These are phyloP conservation scores for Mycena chlorophos DNA, from an alignment of 768 basidiomycete genomes.

Conservation along the genomic window DNA sequence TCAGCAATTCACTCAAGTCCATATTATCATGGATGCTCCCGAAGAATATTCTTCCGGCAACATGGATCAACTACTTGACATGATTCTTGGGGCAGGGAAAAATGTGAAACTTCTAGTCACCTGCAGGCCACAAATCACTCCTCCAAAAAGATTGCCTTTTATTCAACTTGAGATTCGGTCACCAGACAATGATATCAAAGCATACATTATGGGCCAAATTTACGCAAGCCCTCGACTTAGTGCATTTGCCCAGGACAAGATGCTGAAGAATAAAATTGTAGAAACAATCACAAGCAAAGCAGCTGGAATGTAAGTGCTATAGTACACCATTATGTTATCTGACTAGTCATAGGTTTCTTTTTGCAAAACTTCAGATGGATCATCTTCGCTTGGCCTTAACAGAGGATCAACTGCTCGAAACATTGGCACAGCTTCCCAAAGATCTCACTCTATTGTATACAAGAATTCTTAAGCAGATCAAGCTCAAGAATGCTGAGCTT, in stretches of 20 bases:
- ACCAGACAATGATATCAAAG: too few species aligned
- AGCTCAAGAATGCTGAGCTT: too few species aligned
- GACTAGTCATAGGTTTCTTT: slow-evolving; percentile 1
- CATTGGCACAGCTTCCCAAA: background rate
- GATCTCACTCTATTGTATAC: background rate
- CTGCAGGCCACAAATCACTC: slow-evolving; percentile 7
- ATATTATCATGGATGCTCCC: slow-evolving; percentile 8
- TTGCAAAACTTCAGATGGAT: slow-evolving; percentile 3
- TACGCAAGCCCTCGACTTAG: too few species aligned
- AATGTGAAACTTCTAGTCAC: slow-evolving; percentile 6
- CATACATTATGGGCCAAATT: too few species aligned
- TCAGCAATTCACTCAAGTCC: background rate
- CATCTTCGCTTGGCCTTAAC: background rate
- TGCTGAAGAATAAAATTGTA: too few species aligned
- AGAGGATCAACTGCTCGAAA: background rate
- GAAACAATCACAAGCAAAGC: background rate
- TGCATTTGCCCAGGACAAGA: too few species aligned
- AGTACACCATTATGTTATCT: background rate
- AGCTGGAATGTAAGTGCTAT: background rate
- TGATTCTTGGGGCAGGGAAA: background rate
- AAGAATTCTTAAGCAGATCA: too few species aligned
- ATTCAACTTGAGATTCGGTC: too few species aligned
- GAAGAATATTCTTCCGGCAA: slow-evolving; percentile 6
- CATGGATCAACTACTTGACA: background rate
- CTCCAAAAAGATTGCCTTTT: too few species aligned